Conservation (phyloP, 1,139 yeast species). For the Kodamaea arcana region DNA sequence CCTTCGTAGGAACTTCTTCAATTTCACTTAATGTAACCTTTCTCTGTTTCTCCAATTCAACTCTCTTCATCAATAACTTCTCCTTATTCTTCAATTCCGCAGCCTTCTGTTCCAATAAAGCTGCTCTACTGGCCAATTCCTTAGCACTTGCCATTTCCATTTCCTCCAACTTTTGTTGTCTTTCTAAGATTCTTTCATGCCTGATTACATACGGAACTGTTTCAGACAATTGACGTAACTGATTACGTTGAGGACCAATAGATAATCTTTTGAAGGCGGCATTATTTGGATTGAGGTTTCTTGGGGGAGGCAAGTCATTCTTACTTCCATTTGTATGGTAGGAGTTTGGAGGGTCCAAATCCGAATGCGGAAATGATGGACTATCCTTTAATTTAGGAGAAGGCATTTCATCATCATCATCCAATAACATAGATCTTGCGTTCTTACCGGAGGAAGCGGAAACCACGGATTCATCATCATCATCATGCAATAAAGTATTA, state of each 20-base stretch:
- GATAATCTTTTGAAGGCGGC: constrained; percentile 55
- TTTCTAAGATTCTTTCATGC: constrained; percentile 69
- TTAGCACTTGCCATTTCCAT: constrained; percentile 73
- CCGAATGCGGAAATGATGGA: constrained; percentile 23
- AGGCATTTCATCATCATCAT: constrained; percentile 24
- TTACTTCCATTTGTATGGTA: constrained; percentile 11
- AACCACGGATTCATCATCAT: constrained; percentile 20
- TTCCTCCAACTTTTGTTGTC: constrained; percentile 75
- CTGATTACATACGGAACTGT: constrained; percentile 77
- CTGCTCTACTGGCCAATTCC: constrained; percentile 68
- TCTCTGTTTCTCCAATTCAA: constrained; percentile 24
- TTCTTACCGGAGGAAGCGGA: constrained; percentile 23
- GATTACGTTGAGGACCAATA: constrained; percentile 59
- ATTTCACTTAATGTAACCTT: constrained; percentile 4
- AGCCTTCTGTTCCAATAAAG: constrained; percentile 72
- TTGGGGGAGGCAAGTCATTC: constrained; percentile 27
- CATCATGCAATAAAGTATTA: constrained; percentile 3
- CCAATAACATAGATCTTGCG: constrained; percentile 33
- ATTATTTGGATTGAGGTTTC: constrained; percentile 37
- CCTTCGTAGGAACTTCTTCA: background rate
- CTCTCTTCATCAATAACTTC: constrained; percentile 41
- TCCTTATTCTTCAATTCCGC: constrained; percentile 69
- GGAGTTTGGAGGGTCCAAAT: background rate
- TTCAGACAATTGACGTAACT: constrained; percentile 71
- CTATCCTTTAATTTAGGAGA: constrained; percentile 30